Evolutionary conservation across 2,329 filamentous ascomycete species (phyloP), one percentile per base, ranked within the genome.

Genomic region (Fusarium xyrophilum): DNA sequence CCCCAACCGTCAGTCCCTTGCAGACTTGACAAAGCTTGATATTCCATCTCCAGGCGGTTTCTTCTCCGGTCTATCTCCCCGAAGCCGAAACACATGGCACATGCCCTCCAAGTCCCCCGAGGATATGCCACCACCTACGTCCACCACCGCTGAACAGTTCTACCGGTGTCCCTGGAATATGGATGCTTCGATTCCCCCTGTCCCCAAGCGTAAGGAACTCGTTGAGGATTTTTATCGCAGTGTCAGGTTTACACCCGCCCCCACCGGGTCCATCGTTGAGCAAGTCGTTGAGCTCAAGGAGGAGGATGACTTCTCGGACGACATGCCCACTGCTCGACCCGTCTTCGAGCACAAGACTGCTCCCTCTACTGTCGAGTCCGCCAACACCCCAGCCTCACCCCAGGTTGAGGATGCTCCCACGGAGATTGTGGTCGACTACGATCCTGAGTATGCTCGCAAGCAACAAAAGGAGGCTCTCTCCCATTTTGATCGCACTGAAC

Each of bases 41-140:
- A 93, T 98, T 35, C 95, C 94, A 9, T 97, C 95, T 1, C 95
- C 95, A 0, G 91, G 93, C 28, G 93, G 91, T 2, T 97, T 97
- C 83, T 97, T 97, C 79, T 92, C 92, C 4, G 93, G 91, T 0
- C 85, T 97, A 30, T 92, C 91, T 38, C 88, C 90, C 6, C 86
- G 88, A 55, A 89, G 90, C 38, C 88, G 93, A 54, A 89, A 90
- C 74, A 96, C 94, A 15, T 98, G 95, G 95, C 89, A 93, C 74
- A 81, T 90, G 63, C 83, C 85, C 14, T 80, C 81, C 30, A 81
- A 79, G 70, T 83, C 84, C 23, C 84, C 85, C 15, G 84, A 87
- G 11, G 85, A 84, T 21, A 76, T 83, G 67, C 80, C 81, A 6
- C 88, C 88, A 2, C 93, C 93, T 3, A 95, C 93, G 1, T 97